Percentiles rank a stretch among this genome's conserved stretches.
Conservation (phyloP, 345 rosid species). For the Adansonia digitata region DNA sequence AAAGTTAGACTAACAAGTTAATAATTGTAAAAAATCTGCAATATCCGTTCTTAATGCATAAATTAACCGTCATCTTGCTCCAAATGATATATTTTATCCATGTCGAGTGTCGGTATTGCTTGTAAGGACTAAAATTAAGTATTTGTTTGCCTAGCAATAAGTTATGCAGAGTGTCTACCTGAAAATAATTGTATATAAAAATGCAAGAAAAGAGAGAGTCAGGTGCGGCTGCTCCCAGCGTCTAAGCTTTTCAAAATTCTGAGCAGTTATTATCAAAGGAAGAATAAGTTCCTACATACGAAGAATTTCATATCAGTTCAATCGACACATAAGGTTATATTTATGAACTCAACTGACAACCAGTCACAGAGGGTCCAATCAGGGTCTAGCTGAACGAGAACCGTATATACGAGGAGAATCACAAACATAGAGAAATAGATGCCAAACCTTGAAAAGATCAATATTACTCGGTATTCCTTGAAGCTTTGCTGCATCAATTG, state of each 20-base stretch:
- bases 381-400: not conserved
- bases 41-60: not conserved
- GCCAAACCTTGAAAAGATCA: constrained; percentile 79
- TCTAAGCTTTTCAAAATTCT: constrained; percentile 63
- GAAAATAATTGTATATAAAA: constrained; percentile 62
- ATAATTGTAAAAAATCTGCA: not conserved
- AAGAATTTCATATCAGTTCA: not conserved
- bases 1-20: constrained; percentile 5
- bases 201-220: constrained; percentile 71
- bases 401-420: constrained; percentile 14
- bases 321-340: not conserved
- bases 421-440: not conserved
- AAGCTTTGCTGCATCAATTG: constrained; percentile 86
- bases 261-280: constrained; percentile 56
- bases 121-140: not conserved
- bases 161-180: constrained; percentile 43
- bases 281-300: constrained; percentile 73
- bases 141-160: not conserved
- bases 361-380: not conserved
- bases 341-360: not conserved
- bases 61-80: not conserved
- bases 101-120: not conserved
- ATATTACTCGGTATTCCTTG: constrained; percentile 94
- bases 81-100: not conserved
- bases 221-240: constrained; percentile 87